Percentiles rank a stretch among this genome's conserved stretches.
Evolutionary conservation across 1,139 yeast species (phyloP).

Genomic region (Yamadazyma oceani): DNA sequence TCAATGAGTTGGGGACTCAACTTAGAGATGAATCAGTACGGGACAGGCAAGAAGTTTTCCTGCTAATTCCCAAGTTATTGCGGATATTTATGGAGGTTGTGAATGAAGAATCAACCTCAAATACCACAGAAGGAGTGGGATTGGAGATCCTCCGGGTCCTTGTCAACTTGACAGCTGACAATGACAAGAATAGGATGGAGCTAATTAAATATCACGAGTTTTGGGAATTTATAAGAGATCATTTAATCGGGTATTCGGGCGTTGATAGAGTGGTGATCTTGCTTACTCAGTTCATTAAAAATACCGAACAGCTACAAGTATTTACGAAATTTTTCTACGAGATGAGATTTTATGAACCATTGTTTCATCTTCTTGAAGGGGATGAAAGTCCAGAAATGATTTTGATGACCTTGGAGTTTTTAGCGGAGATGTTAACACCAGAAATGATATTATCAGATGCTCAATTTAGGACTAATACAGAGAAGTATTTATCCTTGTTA

Average conservation of each 20-base stretch:
- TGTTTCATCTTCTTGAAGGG: constrained; percentile 2
- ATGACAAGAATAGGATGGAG: constrained; percentile 30
- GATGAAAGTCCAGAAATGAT: constrained; percentile 3
- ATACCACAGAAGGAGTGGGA: constrained; percentile 7
- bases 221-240: constrained; percentile 18
- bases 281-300: constrained; percentile 36
- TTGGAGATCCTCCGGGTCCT: constrained; percentile 28
- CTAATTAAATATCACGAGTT: constrained; percentile 19
- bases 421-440: constrained; percentile 11
- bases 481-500: constrained; percentile 7
- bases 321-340: constrained; percentile 19
- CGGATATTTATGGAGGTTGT: constrained; percentile 1
- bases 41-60: constrained; percentile 9
- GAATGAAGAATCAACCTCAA: constrained; percentile 2
- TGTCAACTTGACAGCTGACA: constrained; percentile 39
- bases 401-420: constrained; percentile 10
- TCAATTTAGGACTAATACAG: constrained; percentile 7
- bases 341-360: constrained; percentile 7
- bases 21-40: constrained; percentile 29
- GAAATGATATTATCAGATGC: constrained; percentile 11
- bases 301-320: constrained; percentile 21
- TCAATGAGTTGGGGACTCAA: constrained; percentile 25
- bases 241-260: background rate
- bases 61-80: constrained; percentile 11
- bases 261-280: constrained; percentile 23